Percentiles rank a stretch among this genome's conserved stretches.
Conservation (phyloP, 768 basidiomycete species). For the Calocybe indica region DNA sequence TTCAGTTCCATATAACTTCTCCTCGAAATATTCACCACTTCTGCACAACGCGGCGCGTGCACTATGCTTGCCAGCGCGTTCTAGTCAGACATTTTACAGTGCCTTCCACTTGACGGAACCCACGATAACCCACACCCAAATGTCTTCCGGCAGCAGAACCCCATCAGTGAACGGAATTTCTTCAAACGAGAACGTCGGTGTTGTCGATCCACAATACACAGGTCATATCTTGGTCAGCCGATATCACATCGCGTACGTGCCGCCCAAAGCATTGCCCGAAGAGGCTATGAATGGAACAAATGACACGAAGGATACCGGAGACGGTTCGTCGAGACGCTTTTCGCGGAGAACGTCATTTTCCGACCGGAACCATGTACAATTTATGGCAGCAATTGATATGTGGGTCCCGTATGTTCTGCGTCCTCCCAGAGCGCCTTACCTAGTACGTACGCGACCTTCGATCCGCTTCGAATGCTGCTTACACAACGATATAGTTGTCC, state of each 20-base stretch:
- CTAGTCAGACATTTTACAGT: slow-evolving; percentile 53
- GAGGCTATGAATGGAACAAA: slow-evolving; percentile 18
- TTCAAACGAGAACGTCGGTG: slow-evolving; percentile 27
- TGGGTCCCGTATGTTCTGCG: slow-evolving; percentile 62
- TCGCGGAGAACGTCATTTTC: slow-evolving; percentile 46
- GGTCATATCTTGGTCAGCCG: slow-evolving; percentile 73
- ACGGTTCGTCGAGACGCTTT: too few species aligned
- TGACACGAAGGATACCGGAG: slow-evolving; percentile 18
- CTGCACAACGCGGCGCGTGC: slow-evolving; percentile 66
- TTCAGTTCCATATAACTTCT: slow-evolving; percentile 73
- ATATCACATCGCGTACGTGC: slow-evolving; percentile 71
- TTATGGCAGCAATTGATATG: slow-evolving; percentile 79
- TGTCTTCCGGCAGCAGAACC: slow-evolving; percentile 20
- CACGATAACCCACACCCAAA: slow-evolving; percentile 21
- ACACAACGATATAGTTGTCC: slow-evolving; percentile 43
- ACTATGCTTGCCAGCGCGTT: slow-evolving; percentile 58
- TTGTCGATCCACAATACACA: slow-evolving; percentile 62
- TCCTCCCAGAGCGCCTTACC: slow-evolving; percentile 70
- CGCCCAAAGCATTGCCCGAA: slow-evolving; percentile 59
- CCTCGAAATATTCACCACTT: slow-evolving; percentile 52
- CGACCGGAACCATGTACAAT: slow-evolving; percentile 60
- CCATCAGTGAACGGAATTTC: slow-evolving; percentile 32
- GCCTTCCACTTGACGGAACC: slow-evolving; percentile 30
- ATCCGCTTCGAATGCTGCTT: neutral
- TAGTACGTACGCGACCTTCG: slow-evolving; percentile 36